Percentiles rank a stretch among this genome's conserved stretches.
These are phyloP conservation scores for Kodamaea leandrae DNA, from an alignment of 805 yeast genomes.

Conservation along the genomic window DNA sequence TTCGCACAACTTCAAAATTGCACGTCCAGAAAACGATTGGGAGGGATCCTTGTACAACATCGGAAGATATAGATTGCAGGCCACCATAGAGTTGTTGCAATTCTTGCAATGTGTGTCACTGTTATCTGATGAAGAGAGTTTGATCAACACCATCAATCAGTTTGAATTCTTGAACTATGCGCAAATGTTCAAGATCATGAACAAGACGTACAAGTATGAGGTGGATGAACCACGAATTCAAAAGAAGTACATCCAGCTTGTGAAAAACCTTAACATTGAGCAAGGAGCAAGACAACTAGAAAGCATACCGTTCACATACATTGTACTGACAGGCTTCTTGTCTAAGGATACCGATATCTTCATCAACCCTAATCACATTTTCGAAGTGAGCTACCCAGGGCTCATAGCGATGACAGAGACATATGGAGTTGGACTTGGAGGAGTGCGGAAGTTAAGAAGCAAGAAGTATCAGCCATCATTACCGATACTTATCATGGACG, in stretches of 20 bases:
- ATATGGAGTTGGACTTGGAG: slow-evolving; percentile 77
- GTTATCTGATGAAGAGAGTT: slow-evolving; percentile 60
- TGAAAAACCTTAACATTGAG: slow-evolving; percentile 32
- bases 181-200: slow-evolving; percentile 65
- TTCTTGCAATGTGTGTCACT: slow-evolving; percentile 87
- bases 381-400: slow-evolving; percentile 69
- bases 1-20: slow-evolving; percentile 48
- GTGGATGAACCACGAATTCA: slow-evolving; percentile 71
- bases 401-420: slow-evolving; percentile 64
- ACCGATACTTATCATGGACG: slow-evolving; percentile 68
- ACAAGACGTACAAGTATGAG: slow-evolving; percentile 78
- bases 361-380: slow-evolving; percentile 51
- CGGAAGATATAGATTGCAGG: slow-evolving; percentile 64
- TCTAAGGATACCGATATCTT: slow-evolving; percentile 43
- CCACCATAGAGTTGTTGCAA: slow-evolving; percentile 76
- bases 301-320: slow-evolving; percentile 29
- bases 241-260: slow-evolving; percentile 26
- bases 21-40: slow-evolving; percentile 15
- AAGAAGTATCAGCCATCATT: slow-evolving; percentile 66
- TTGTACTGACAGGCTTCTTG: slow-evolving; percentile 39
- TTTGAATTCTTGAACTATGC: slow-evolving; percentile 59
- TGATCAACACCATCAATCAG: slow-evolving; percentile 51
- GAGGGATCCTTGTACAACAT: slow-evolving; percentile 56
- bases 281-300: slow-evolving; percentile 38
- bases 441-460: slow-evolving; percentile 52